Conservation (phyloP, 345 rosid species). For the Hevea brasiliensis region DNA sequence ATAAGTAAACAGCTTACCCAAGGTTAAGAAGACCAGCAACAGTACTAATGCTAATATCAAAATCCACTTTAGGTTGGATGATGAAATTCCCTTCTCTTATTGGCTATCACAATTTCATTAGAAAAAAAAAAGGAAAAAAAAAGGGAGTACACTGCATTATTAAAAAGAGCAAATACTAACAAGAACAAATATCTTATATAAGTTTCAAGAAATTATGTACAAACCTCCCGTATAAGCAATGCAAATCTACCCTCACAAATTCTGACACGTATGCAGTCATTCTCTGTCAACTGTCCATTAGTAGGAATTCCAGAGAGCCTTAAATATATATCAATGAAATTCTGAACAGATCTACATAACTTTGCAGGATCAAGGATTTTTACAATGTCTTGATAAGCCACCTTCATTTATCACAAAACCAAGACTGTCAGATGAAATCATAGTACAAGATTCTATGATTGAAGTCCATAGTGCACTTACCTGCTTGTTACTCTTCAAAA, state of each 20-base stretch:
- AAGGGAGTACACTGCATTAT: constrained; percentile 8
- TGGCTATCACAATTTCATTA: constrained; percentile 55
- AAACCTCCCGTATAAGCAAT: constrained; percentile 90
- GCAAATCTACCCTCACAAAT: constrained; percentile 99
- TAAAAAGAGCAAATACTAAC: constrained; percentile 20
- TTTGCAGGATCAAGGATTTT: constrained; percentile 78
- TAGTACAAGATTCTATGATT: neutral
- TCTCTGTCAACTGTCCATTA: constrained; percentile 80
- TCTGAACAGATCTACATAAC: constrained; percentile 90
- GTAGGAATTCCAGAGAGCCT: constrained; percentile 85
- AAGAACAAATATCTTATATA: constrained; percentile 7
- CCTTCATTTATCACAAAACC: constrained; percentile 45
- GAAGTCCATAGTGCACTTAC: constrained; percentile 44
- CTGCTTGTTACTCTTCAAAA: constrained; percentile 90
- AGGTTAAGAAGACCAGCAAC: constrained; percentile 98
- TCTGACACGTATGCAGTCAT: constrained; percentile 96
- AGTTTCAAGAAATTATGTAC: constrained; percentile 19
- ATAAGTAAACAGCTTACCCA: constrained; percentile 60
- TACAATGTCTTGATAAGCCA: constrained; percentile 78
- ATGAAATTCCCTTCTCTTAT: constrained; percentile 98
- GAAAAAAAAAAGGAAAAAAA: constrained; percentile 26
- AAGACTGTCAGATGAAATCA: constrained; percentile 17
- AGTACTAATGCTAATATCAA: constrained; percentile 94
- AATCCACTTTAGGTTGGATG: constrained; percentile 99
- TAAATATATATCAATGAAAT: constrained; percentile 84